Percentiles rank a stretch among this genome's conserved stretches.
Evolutionary conservation across 768 basidiomycete genomes (phyloP).

Genomic region (Calvatia gigantea): DNA sequence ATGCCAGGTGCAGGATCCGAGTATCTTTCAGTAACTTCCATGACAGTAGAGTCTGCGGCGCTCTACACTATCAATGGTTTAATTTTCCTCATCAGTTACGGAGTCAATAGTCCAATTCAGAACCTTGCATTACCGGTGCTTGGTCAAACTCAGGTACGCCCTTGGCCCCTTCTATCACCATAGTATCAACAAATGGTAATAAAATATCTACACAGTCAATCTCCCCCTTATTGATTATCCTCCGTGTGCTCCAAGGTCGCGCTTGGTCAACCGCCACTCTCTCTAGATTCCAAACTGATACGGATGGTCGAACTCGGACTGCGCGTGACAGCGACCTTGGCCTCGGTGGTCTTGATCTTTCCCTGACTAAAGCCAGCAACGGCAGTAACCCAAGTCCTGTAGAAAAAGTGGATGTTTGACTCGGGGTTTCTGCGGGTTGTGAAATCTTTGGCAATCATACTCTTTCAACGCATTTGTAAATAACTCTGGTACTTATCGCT

Average conservation of each 20-base stretch:
- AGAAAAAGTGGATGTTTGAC: too few species aligned
- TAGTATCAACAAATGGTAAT: too few species aligned
- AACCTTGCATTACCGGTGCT: conserved; percentile 24
- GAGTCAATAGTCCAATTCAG: conserved; percentile 22
- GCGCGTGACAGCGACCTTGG: neutral
- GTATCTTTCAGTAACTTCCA: conserved; percentile 30
- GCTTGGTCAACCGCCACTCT: conserved; percentile 12
- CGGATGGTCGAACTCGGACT: neutral
- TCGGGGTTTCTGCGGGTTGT: too few species aligned
- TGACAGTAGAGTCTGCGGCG: conserved; percentile 35
- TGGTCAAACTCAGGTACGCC: conserved; percentile 17
- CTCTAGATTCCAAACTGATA: neutral
- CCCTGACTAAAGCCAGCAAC: neutral
- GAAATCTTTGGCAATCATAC: too few species aligned
- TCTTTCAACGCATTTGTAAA: too few species aligned
- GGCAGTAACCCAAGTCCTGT: neutral
- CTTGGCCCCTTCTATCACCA: too few species aligned
- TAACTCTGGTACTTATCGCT: too few species aligned
- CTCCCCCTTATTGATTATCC: conserved; percentile 14
- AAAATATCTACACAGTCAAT: conserved; percentile 9
- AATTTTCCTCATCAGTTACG: conserved; percentile 31
- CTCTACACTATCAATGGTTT: conserved; percentile 30
- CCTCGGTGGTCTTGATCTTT: neutral
- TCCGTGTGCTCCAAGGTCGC: conserved; percentile 16
- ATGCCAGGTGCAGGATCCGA: conserved; percentile 22